Base-by-base conservation (phyloP, 2,329 filamentous ascomycete genomes). In the Paraphoma chrysanthemicola region DNA sequence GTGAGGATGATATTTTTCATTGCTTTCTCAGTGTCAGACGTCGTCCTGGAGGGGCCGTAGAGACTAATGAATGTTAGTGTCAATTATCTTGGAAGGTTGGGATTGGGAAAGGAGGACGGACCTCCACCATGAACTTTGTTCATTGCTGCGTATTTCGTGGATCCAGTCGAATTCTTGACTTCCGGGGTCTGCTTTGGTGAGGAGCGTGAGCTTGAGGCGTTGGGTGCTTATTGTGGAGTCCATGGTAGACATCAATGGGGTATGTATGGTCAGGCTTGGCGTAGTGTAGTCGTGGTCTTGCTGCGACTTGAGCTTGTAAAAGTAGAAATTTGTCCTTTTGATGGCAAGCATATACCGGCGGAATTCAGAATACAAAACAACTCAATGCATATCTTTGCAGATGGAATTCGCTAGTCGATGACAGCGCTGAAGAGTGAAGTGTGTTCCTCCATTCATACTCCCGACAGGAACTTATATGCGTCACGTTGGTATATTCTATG, bases 121-220 rank as follows among this genome's bases (percentile, higher is more conserved):
- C 69, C 65, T 73, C 69, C 70, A 71, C 46, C 49, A 65, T 18
- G 57, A 66, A 44, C 61, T 47, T 41, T 69, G 54, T 52, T 64
- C 57, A 51, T 73, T 53, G 36, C 60, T 73, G 18, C 62, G 57
- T 8, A 71, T n/a, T 52, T 64, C 49, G 51, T 73, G 68, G 10
- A 68, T 23, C 65, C 64, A 70, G 17, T 63, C 59, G 31, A 71
- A 51, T 47, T 71, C 70, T n/a, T 45, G 48, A 50, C 63, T 68
- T 42, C 65, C 68, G 44, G 48, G 53, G 16, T 64, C 61, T 6
- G 59, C 61, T 33, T 53, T 63, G 12, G 60, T 62, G 33, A 73
- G 12, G 10, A 71, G 57, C 6, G 65, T 69, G 49, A 73, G 55
- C 51, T 71, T 66, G 10, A 73, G 55, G 16, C 70, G 63, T 18